These are phyloP conservation scores for Lobosporangium transversale DNA, from an alignment of 192 early-diverging fungal genomes.

Conservation along the genomic window DNA sequence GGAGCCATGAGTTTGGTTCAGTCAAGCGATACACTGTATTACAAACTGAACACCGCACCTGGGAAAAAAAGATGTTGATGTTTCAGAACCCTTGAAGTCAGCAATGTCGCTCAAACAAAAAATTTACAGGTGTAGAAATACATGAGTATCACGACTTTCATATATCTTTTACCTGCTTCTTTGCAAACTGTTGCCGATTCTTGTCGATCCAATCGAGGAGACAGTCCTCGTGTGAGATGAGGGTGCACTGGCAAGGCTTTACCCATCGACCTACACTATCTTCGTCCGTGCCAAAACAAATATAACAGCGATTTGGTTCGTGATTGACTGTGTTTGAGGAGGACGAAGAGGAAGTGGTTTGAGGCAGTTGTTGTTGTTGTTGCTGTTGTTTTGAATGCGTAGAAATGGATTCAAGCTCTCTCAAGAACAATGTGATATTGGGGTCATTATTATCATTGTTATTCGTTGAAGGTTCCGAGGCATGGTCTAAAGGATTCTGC, in stretches of 20 bases:
- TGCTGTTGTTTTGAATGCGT: constrained; percentile 17
- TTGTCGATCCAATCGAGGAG: constrained; percentile 80
- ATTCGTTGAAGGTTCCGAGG: not conserved
- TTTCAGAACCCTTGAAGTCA: too few species aligned
- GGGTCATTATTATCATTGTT: not conserved
- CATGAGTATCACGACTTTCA: too few species aligned
- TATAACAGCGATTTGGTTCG: constrained; percentile 69
- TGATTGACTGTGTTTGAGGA: constrained; percentile 18
- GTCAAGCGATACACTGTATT: constrained; percentile 68
- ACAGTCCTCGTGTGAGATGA: constrained; percentile 83
- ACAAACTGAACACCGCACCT: constrained; percentile 80
- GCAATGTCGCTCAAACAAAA: too few species aligned
- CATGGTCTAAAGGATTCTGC: not conserved
- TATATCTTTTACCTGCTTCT: constrained; percentile 55
- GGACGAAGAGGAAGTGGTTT: constrained; percentile 4
- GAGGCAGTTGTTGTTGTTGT: constrained; percentile 1
- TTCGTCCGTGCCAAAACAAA: constrained; percentile 77
- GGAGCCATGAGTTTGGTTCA: constrained; percentile 61
- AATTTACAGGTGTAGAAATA: too few species aligned
- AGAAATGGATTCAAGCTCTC: constrained; percentile 37
- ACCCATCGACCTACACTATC: constrained; percentile 72
- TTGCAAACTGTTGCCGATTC: constrained; percentile 64
- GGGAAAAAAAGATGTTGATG: constrained; percentile 14
- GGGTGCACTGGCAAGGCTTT: constrained; percentile 76
- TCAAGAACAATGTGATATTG: constrained; percentile 11